A percentile compares a stretch with the other conserved stretches of the same genome.
Evolutionary conservation across 192 early-diverging fungal genomes (phyloP).

Genomic region (Linnemannia exigua): DNA sequence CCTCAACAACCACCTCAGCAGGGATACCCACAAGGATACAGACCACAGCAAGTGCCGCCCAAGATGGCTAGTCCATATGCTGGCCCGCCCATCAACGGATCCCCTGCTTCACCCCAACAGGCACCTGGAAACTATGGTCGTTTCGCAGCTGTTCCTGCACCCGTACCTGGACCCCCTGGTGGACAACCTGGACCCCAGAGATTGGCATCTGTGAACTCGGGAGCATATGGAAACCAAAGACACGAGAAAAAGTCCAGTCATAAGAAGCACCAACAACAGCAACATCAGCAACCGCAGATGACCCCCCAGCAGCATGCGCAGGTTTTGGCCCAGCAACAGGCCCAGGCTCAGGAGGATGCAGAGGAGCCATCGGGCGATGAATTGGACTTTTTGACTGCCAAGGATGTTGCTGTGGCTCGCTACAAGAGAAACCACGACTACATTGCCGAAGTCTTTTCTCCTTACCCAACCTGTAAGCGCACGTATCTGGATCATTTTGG

Average conservation of each 20-base stretch:
- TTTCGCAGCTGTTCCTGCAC: constrained; percentile 17
- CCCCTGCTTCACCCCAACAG: constrained; percentile 44
- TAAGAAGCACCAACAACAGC: constrained; percentile 46
- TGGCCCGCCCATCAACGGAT: constrained; percentile 13
- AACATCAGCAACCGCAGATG: constrained; percentile 35
- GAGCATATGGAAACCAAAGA: constrained; percentile 39
- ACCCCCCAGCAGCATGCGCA: constrained; percentile 44
- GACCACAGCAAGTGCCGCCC: constrained; percentile 22
- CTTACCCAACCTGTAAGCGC: constrained; percentile 66
- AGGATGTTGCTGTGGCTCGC: constrained; percentile 73
- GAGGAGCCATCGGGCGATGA: constrained; percentile 75
- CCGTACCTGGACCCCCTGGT: constrained; percentile 21
- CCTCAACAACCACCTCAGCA: constrained; percentile 15
- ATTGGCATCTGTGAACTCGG: constrained; percentile 21
- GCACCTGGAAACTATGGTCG: constrained; percentile 24
- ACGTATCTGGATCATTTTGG: constrained; percentile 33
- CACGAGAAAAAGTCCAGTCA: constrained; percentile 51
- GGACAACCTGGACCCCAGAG: constrained; percentile 32
- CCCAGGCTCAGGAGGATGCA: constrained; percentile 61
- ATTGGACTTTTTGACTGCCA: constrained; percentile 67
- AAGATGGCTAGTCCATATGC: constrained; percentile 31
- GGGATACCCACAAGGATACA: constrained; percentile 12
- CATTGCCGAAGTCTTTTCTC: constrained; percentile 75
- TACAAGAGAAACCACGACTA: constrained; percentile 77
- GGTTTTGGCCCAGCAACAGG: constrained; percentile 38